Evolutionary conservation across 2,329 filamentous ascomycete species (phyloP), one percentile per base, ranked within the genome.

Genomic region (Aspergillus pseudonomiae): DNA sequence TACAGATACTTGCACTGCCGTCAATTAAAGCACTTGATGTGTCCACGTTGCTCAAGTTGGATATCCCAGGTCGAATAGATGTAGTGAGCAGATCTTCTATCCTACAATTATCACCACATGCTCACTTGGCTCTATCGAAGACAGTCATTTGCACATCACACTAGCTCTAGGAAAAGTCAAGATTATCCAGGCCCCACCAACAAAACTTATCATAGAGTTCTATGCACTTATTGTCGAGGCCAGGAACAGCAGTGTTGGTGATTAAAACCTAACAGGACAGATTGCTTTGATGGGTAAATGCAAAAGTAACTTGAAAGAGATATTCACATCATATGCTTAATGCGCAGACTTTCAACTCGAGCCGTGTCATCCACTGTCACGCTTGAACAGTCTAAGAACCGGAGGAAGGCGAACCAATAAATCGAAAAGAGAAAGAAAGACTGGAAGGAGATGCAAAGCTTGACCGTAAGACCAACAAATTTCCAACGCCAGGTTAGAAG

Each of bases 321-420:
- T 69, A 70, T 72, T 73, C 72, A 73, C 73, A 73, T 66, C 71
- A 70, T 71, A 75, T 76, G 74, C 75, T 75, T 73, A 75, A 74
- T 75, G 73, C 74, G 74, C 65, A 69, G 71, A 71, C 65, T 68
- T 67, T 68, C 58, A 59, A 64, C 61, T 68, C 68, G 50, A 63
- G 48, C 48, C 9, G 48, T 63, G 64, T 65, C 34, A 52, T 55
- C 59, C 66, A 34, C 52, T 39, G 10, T 39, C 52, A 55, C 34
- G 24, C 52, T 55, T 55, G 26, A 10, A 39, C 24, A 39, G 24
- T 14, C 21, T 19, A 36, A 55, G 14, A 54, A 54, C 28, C 14
- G n/a, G 67, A 63, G 26, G 61, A 28, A 70, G 60, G 48, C 61
- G 62, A 69, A 64, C 54, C 43, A 21, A 61, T 46, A 32, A 45